phyloP scores from a whole-genome alignment of 495 filamentous ascomycete species.

The Aspergillus ostianus region DNA sequence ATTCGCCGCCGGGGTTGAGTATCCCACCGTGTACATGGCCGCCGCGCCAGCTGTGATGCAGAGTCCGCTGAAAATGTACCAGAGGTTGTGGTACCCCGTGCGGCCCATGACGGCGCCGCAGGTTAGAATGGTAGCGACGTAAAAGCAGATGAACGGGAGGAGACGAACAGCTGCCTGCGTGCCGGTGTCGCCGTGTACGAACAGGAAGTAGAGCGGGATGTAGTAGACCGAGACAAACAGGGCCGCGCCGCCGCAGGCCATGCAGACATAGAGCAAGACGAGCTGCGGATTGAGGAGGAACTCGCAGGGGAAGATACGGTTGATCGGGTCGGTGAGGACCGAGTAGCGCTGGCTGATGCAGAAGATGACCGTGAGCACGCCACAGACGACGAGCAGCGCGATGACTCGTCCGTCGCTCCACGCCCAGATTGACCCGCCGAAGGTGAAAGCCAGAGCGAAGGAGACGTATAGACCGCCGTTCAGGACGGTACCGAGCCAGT shows the following conservation, averaged over 20 bases:
- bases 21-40: not conserved
- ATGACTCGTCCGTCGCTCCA: not conserved
- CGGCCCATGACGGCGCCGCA: slow-evolving; percentile 1
- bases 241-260: slow-evolving; percentile 1
- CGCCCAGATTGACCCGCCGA: not conserved
- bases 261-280: not conserved
- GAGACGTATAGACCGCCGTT: not conserved
- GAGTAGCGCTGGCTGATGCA: not conserved
- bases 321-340: not conserved
- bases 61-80: not conserved
- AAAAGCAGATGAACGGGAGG: slow-evolving; percentile 26
- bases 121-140: slow-evolving; percentile 8
- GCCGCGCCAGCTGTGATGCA: not conserved
- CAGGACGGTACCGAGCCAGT: not conserved
- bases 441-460: not conserved
- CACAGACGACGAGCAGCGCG: not conserved
- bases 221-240: slow-evolving; percentile 15
- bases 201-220: slow-evolving; percentile 50
- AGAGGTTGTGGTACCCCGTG: not conserved
- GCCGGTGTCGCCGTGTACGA: slow-evolving; percentile 34
- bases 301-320: not conserved
- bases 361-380: not conserved
- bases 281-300: not conserved
- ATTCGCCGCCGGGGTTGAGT: not conserved
- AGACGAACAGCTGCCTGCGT: slow-evolving; percentile 40